These are phyloP conservation scores for Ustulina deusta DNA, from an alignment of 2,329 filamentous ascomycete species.

Conservation along the genomic window DNA sequence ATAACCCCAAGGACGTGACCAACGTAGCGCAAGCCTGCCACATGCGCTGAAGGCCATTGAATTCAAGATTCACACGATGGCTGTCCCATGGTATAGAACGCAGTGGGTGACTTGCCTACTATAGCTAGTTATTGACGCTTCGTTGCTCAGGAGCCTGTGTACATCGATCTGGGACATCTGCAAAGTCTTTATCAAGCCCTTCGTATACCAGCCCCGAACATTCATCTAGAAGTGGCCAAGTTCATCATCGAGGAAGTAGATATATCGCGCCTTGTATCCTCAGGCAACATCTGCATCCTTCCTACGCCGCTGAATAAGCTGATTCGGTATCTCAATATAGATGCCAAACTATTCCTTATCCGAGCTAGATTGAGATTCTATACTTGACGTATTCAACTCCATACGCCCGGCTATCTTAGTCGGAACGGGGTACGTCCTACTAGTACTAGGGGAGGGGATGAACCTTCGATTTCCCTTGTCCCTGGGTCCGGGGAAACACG, in stretches of 20 bases:
- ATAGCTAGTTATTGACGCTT: background rate
- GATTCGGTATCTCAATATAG: background rate
- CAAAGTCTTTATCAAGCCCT: background rate
- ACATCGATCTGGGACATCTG: background rate
- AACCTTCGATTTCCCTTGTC: background rate
- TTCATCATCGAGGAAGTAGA: too few species aligned
- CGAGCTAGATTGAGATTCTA: background rate
- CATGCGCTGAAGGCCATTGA: background rate
- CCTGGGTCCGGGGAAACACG: background rate
- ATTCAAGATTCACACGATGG: background rate
- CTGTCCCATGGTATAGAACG: background rate
- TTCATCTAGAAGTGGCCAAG: background rate
- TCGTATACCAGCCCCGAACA: background rate
- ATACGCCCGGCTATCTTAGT: too few species aligned
- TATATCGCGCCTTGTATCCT: background rate
- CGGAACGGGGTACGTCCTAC: too few species aligned
- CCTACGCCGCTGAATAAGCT: too few species aligned
- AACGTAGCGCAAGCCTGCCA: background rate
- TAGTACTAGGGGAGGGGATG: too few species aligned
- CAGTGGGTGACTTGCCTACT: background rate
- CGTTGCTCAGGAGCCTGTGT: too few species aligned
- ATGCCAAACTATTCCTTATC: background rate
- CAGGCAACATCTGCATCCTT: background rate
- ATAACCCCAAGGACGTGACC: background rate
- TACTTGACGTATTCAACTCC: background rate